Percentiles rank a stretch among this genome's conserved stretches.
These are phyloP conservation scores for Avicennia marina DNA, from an alignment of 257 asterid genomes.

Conservation along the genomic window DNA sequence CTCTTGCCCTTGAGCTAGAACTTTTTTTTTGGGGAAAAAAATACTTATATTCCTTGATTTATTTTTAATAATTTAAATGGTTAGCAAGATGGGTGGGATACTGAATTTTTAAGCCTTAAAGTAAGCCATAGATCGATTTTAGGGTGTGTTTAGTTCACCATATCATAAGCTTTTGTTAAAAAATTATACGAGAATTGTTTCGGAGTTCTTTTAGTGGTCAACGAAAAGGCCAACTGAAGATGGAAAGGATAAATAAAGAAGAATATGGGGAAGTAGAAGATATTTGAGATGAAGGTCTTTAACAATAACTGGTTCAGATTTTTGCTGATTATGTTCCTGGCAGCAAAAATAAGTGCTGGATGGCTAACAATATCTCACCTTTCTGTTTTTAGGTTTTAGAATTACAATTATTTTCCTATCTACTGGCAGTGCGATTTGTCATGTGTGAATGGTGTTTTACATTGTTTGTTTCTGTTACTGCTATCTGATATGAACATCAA, in stretches of 20 bases:
- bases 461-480: constrained; percentile 13
- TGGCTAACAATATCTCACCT: neutral
- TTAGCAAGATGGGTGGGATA: neutral
- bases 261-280: constrained; percentile 1
- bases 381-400: neutral
- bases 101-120: neutral
- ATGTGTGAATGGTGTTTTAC: neutral
- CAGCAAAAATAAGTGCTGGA: neutral
- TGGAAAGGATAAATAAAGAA: neutral
- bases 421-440: neutral
- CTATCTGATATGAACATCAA: neutral
- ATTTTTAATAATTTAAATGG: neutral
- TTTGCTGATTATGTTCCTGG: constrained; percentile 10
- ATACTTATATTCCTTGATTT: neutral
- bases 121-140: constrained; percentile 10
- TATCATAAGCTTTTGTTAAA: too few species aligned
- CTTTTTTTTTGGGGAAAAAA: too few species aligned
- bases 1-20: too few species aligned
- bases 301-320: neutral
- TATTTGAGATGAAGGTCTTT: neutral
- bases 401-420: neutral
- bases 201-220: neutral
- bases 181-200: neutral
- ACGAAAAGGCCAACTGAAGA: neutral
- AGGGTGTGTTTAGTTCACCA: neutral